Evolutionary conservation across 73 alveolate genomes (phyloP).

Genomic region (Symbiodinium pilosum): DNA sequence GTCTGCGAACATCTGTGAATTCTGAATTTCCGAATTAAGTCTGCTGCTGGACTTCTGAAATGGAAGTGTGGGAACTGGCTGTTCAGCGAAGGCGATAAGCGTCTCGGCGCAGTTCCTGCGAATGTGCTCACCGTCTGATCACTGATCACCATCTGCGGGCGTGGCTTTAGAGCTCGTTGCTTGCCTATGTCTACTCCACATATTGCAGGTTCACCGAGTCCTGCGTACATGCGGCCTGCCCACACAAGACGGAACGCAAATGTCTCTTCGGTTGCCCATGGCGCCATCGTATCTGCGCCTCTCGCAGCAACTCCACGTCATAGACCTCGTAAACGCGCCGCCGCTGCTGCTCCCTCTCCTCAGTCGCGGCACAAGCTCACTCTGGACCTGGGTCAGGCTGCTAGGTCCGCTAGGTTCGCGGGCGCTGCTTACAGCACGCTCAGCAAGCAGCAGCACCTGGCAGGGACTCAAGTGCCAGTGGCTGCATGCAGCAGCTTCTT

Average conservation of each 20-base stretch:
- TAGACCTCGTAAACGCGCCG: conserved; percentile 48
- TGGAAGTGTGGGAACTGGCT: too few species aligned
- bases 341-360: conserved; percentile 68
- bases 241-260: not conserved
- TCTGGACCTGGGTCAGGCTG: too few species aligned
- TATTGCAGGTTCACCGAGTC: too few species aligned
- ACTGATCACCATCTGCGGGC: too few species aligned
- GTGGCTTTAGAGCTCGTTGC: too few species aligned
- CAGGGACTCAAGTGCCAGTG: not conserved
- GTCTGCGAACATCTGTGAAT: not conserved
- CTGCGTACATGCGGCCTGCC: conserved; percentile 68
- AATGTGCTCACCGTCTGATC: too few species aligned
- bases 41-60: not conserved
- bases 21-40: not conserved
- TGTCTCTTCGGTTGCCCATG: not conserved
- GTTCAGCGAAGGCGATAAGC: conserved; percentile 48
- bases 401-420: too few species aligned
- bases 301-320: conserved; percentile 59
- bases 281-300: conserved; percentile 4
- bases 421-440: conserved; percentile 54
- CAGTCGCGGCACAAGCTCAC: too few species aligned
- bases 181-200: too few species aligned
- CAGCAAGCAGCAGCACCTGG: conserved; percentile 62
- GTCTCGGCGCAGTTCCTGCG: conserved; percentile 28
- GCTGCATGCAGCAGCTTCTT: not conserved